These are phyloP conservation scores for Arctostaphylos glauca DNA, from an alignment of 148 eudicot species.

Conservation along the genomic window DNA sequence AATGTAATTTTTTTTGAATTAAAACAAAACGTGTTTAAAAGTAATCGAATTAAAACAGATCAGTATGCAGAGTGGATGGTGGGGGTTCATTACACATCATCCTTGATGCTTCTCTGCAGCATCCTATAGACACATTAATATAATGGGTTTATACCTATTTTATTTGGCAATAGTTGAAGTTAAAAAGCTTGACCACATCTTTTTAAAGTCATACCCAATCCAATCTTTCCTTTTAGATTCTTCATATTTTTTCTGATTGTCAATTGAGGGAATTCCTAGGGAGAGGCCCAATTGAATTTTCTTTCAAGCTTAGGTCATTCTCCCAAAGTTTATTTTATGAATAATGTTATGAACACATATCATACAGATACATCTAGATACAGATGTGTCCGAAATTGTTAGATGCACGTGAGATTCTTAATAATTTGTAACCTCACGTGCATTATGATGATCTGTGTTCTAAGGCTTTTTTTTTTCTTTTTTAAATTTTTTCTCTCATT, in stretches of 20 bases:
- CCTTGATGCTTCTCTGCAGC: conserved; percentile 13
- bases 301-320: background rate
- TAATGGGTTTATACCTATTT: conserved; percentile 34
- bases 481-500: conserved; percentile 17
- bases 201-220: conserved; percentile 27
- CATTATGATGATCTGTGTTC: too few species aligned
- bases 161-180: conserved; percentile 34
- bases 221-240: conserved; percentile 10
- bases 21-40: too few species aligned
- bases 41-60: background rate
- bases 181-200: conserved; percentile 26
- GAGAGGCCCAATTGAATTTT: conserved; percentile 28
- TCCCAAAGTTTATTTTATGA: too few species aligned
- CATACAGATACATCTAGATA: too few species aligned
- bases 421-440: too few species aligned
- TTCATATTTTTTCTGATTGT: background rate
- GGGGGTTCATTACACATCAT: background rate
- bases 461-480: background rate
- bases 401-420: too few species aligned
- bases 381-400: too few species aligned
- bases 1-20: too few species aligned
- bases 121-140: background rate
- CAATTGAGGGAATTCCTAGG: conserved; percentile 12
- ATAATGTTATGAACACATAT: too few species aligned
- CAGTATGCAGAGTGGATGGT: background rate